Percentiles rank a stretch among this genome's conserved stretches.
phyloP scores from a whole-genome alignment of 768 basidiomycete species.

The Phanerodontia chrysosporium region DNA sequence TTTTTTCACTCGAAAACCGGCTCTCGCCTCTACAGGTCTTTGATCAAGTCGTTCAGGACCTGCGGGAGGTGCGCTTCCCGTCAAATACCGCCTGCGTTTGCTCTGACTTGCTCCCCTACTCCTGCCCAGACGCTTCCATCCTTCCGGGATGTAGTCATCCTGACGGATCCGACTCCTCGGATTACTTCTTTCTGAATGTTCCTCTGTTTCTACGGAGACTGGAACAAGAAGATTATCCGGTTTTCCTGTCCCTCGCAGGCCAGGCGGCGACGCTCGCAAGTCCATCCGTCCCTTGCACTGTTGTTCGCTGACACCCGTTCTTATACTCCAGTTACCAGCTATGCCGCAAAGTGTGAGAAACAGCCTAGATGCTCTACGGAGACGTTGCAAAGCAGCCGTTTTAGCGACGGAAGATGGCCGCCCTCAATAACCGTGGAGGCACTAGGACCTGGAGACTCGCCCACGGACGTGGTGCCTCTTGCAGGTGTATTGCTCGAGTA shows the following conservation, averaged over 20 bases:
- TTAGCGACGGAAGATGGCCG: neutral
- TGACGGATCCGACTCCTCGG: slow-evolving; percentile 44
- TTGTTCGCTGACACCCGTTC: neutral
- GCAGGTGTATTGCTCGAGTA: slow-evolving; percentile 62
- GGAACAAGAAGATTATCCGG: neutral
- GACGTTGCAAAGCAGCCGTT: too few relatives aligned
- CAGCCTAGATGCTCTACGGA: neutral
- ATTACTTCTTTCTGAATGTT: slow-evolving; percentile 54
- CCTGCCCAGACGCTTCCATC: slow-evolving; percentile 14
- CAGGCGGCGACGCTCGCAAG: neutral
- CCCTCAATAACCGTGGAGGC: neutral
- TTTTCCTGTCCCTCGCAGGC: slow-evolving; percentile 3
- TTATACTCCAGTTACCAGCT: neutral
- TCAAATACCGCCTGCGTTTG: neutral
- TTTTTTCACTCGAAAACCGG: slow-evolving; percentile 20
- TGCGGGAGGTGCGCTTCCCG: slow-evolving; percentile 33
- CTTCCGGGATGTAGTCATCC: slow-evolving; percentile 41
- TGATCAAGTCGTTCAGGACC: slow-evolving; percentile 8
- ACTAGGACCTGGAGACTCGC: neutral
- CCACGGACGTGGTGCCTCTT: slow-evolving; percentile 39
- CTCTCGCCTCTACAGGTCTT: neutral
- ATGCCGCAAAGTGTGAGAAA: neutral
- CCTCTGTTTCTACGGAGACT: slow-evolving; percentile 13
- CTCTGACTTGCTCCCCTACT: neutral
- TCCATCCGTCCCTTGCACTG: too few relatives aligned